Base-by-base conservation (phyloP, 805 yeast genomes). In the Lachancea fermentati region DNA sequence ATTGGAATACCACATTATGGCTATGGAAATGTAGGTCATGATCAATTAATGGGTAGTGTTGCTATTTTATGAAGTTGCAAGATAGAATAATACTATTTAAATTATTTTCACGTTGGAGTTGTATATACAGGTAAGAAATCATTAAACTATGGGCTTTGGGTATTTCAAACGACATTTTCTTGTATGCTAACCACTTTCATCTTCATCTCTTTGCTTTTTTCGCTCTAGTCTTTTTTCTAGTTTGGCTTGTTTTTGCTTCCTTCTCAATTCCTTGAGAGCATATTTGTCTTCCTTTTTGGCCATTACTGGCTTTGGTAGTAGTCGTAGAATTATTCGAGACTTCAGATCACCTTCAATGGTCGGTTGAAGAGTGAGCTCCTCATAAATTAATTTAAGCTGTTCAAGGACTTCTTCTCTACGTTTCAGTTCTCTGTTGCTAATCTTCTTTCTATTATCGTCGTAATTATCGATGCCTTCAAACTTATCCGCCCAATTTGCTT, bases 1-100 rank as follows among this genome's bases (percentile, higher is more conserved):
- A 59, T 71, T 12, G 73, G 75, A 3, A 61, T 66, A 48, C 66
- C 69, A 5, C 53, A 52, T 16, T 63, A 41, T 40, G 67, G 69
- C 6, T 63, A 60, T 37, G 59, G 58, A 11, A 62, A 63, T 34
- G 36, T 50, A 2, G 47, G 60, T 9, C 49, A 55, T 18, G 22
- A 40, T 4, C 45, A 62, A 30, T 47, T 65, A 24, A 55, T 57
- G 1, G 74, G 74, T 6, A 54, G 60, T 13, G 54, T 40, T 5
- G 32, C 31, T 2, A 34, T 40, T 9, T 16, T 40, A 15, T 33
- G 15, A 32, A 15, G 11, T 30, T n/a, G n/a, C n/a, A n/a, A n/a
- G n/a, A 19, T 3, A 14, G 12, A 12, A 7, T 14, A 15, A 16
- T 12, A 9, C 6, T 9, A 6, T 11, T 15, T 12, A 13, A 19